Evolutionary conservation across 805 yeast species (phyloP), one percentile per base, ranked within the genome.

Genomic region (Yarrowia sp.): DNA sequence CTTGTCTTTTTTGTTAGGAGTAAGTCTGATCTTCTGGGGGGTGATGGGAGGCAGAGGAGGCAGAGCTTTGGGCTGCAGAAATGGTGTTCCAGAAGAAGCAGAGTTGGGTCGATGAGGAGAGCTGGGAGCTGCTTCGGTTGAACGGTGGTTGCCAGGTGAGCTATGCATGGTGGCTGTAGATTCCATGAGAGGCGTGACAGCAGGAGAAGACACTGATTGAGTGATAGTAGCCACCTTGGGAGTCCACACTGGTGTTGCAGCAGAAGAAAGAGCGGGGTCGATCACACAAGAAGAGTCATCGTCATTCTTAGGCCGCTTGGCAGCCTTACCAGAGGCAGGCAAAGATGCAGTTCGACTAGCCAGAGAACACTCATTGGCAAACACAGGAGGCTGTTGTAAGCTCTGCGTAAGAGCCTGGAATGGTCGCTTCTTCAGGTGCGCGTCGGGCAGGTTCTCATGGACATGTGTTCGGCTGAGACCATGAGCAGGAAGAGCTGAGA

Each of bases 11-110:
- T 55, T 55, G 47, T 32, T 41, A 32, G 61, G 61, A 3, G 61
- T 55, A 31, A 55, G 61, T 13, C 47, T 39, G 38, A 38, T 17
- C 38, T 55, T 55, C 31, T 55, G 61, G 31, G 61, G 61, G 15
- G 61, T 55, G 31, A 55, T 55, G 15, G 61, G 61, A 15, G 61
- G 61, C 31, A 55, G 61, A 4, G 61, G 47, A 4, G 61, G 47
- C 47, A 55, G 11, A 4, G 61, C 47, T 47, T 55, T 55, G 38
- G 61, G 47, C 61, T 55, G 61, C 3, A 55, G 47, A 14, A 41
- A 55, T 3, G 61, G 61, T 1, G 61, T 55, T 4, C 47, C 47
- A 2, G 61, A 38, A 15, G 45, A 41, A 15, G 28, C 47, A 31
- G 61, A 55, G 47, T 41, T 35, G 32, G 41, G 8, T 41, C 47